Conservation (phyloP, 768 basidiomycete species). For the Leccinum fibrillosum region DNA sequence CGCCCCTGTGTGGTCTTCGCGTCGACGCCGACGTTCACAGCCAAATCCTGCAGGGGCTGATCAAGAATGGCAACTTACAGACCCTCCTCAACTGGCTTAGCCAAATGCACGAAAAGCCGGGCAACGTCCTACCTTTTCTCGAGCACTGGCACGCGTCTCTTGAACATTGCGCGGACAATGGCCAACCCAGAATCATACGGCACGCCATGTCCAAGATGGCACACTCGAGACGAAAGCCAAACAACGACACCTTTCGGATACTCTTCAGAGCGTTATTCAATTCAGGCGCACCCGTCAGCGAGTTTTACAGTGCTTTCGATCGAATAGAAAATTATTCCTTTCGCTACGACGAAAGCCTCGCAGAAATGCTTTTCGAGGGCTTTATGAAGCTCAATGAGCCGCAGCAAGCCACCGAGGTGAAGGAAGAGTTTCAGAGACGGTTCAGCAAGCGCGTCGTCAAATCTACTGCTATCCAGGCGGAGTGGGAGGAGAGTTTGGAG, state of each 20-base stretch:
- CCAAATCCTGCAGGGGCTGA: constrained; percentile 47
- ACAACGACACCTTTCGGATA: constrained; percentile 45
- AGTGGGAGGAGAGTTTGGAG: constrained; percentile 30
- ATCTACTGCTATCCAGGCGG: constrained; percentile 23
- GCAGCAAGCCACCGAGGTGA: constrained; percentile 37
- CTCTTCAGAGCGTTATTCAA: constrained; percentile 45
- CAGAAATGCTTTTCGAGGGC: constrained; percentile 38
- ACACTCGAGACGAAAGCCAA: constrained; percentile 39
- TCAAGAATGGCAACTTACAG: constrained; percentile 40
- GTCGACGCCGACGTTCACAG: constrained; percentile 48
- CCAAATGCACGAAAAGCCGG: constrained; percentile 51
- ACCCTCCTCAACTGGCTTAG: constrained; percentile 49
- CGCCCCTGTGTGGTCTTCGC: constrained; percentile 42
- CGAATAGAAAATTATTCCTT: constrained; percentile 46
- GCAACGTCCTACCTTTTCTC: constrained; percentile 42
- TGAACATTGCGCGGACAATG: constrained; percentile 33
- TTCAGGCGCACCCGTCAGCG: constrained; percentile 27
- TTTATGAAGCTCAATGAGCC: constrained; percentile 40
- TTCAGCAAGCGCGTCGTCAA: constrained; percentile 29
- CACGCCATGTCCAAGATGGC: constrained; percentile 36
- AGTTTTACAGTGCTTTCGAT: constrained; percentile 42
- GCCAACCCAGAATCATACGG: constrained; percentile 25
- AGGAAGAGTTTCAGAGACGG: constrained; percentile 35
- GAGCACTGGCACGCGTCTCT: constrained; percentile 57
- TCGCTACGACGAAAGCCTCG: constrained; percentile 41